Evolutionary conservation across 176 grass and related monocot species (phyloP), one percentile per base, ranked within the genome.

Genomic region (Dendrocalamus sinicus): DNA sequence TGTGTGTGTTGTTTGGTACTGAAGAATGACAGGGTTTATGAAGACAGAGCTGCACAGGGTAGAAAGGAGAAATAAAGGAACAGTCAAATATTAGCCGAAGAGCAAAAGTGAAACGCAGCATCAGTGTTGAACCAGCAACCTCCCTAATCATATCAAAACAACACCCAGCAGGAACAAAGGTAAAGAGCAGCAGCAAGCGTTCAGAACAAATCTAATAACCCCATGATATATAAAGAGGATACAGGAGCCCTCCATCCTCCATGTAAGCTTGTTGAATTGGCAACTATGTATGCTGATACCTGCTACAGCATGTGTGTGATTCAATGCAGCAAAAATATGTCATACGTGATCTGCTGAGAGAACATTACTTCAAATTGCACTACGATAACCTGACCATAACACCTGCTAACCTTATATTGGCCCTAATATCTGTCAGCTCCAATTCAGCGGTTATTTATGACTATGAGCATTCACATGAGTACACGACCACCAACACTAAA

Each of bases 401-500:
- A 14, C 47, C 24, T 45, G 45, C 22, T 54, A 65, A 23, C 35
- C 54, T 43, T 52, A 48, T 73, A 46, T 54, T 69, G 61, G 62
- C 10, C 41, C 60, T 28, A 82, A 48, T 69, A 82, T 57, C 67
- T 71, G 14, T 12, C n/a, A 72, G 79, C 64, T 81, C 19, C n/a
- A 68, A 30, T 54, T 59, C n/a, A 5, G 7, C 37, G 41, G 82
- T 66, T 74, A 12, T 63, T 52, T 52, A 63, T 22, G 59, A 44
- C 9, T 54, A 23, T 64, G 32, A 76, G 17, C 28, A 75, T 67
- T 75, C 19, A 39, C 58, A 45, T 12, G 28, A 41, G 44, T 26
- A 51, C 58, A 45, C 5, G 28, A 26, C 44, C n/a, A 24, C 20
- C 46, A 53, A 41, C 20, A 15, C 63, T 60, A n/a, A 50, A 32